phyloP scores from a whole-genome alignment of 2,329 filamentous ascomycete species.

The Raffaelea albimanens region DNA sequence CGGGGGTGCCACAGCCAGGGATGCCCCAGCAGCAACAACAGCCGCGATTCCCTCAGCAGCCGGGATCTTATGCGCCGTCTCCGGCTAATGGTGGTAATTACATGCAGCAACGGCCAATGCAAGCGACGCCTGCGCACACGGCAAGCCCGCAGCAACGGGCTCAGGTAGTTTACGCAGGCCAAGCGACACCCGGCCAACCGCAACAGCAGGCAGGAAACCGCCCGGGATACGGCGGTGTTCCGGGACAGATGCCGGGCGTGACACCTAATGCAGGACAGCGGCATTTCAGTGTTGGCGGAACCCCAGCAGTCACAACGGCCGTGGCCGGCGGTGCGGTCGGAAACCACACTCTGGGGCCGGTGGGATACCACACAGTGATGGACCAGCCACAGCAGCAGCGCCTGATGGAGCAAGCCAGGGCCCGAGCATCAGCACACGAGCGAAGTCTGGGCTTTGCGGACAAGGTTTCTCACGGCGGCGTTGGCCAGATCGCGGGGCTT shows the following conservation, averaged over 20 bases:
- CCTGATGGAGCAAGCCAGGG: slow-evolving; percentile 41
- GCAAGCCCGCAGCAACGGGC: slow-evolving; percentile 5
- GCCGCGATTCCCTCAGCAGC: neutral
- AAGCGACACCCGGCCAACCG: neutral
- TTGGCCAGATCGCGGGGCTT: slow-evolving; percentile 22
- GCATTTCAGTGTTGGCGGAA: slow-evolving; percentile 19
- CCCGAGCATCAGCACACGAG: slow-evolving; percentile 31
- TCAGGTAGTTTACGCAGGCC: neutral
- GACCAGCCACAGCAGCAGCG: slow-evolving; percentile 40
- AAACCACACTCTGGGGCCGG: slow-evolving; percentile 21
- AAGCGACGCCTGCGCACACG: neutral
- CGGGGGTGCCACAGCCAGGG: neutral
- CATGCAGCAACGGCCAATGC: neutral
- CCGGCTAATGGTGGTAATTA: neutral
- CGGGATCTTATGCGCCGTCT: no score
- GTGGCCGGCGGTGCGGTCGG: slow-evolving; percentile 16
- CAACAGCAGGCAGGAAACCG: slow-evolving; percentile 13
- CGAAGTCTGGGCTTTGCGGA: slow-evolving; percentile 29
- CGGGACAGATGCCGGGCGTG: slow-evolving; percentile 9
- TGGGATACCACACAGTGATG: slow-evolving; percentile 40
- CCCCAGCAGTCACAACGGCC: slow-evolving; percentile 7
- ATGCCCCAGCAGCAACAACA: slow-evolving; percentile 5
- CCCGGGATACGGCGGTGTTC: slow-evolving; percentile 17
- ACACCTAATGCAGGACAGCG: slow-evolving; percentile 16
- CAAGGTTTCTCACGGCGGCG: slow-evolving; percentile 19